phyloP scores from a whole-genome alignment of 2,329 filamentous ascomycete genomes.

The Chaetomium strumarium region DNA sequence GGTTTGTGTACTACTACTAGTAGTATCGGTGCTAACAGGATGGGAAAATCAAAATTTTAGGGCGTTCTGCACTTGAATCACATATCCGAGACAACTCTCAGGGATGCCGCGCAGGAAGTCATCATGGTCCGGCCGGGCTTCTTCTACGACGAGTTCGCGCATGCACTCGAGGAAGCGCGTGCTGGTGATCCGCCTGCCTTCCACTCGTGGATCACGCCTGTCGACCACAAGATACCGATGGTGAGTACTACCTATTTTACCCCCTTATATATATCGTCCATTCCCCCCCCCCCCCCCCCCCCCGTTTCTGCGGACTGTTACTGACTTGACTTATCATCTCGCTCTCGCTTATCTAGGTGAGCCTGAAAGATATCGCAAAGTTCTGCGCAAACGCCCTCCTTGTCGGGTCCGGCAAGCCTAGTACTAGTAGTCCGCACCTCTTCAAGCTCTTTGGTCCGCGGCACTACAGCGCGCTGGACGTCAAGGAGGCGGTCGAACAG shows the following conservation, averaged over 20 bases:
- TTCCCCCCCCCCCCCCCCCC: no score
- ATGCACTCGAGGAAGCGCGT: background rate
- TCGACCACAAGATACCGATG: conserved; percentile 1
- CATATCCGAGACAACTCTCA: background rate
- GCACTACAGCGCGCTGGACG: background rate
- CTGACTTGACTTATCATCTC: no score
- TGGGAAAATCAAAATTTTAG: background rate
- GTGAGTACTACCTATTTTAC: background rate
- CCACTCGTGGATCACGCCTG: conserved; percentile 2
- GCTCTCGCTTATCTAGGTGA: no score
- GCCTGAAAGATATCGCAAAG: background rate
- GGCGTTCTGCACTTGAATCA: background rate
- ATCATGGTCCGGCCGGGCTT: background rate
- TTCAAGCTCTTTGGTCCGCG: background rate
- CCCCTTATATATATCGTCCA: background rate
- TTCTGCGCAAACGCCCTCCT: background rate
- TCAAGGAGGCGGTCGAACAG: background rate
- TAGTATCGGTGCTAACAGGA: background rate
- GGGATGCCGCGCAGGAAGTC: background rate
- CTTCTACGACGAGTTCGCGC: background rate
- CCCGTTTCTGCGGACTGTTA: no score
- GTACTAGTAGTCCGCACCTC: background rate
- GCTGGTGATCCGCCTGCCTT: background rate
- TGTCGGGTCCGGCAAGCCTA: background rate
- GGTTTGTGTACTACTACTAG: no score